These are phyloP conservation scores for Raffaelea arxii DNA, from an alignment of 2,329 filamentous ascomycete genomes.

Conservation along the genomic window DNA sequence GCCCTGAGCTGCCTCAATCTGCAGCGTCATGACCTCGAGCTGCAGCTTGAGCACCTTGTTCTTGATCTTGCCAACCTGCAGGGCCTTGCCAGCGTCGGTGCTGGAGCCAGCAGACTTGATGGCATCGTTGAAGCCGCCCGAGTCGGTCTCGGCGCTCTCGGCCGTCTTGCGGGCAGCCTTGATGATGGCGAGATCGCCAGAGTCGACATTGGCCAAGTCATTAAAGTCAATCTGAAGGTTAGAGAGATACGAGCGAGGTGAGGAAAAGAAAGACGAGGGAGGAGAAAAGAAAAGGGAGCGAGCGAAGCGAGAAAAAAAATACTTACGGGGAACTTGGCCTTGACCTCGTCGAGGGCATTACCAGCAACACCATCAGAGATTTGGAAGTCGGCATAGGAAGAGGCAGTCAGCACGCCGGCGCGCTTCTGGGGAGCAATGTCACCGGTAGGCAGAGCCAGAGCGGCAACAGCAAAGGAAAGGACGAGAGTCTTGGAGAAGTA, in stretches of 20 bases:
- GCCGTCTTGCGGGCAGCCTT: slow-evolving; percentile 37
- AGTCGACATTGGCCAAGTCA: slow-evolving; percentile 35
- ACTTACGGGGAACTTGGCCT: slow-evolving; percentile 42
- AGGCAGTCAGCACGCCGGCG: slow-evolving; percentile 19
- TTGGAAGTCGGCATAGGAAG: slow-evolving; percentile 31
- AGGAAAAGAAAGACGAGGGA: not conserved
- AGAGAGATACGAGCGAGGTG: no score
- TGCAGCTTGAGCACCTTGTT: slow-evolving; percentile 51
- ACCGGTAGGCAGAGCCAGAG: slow-evolving; percentile 20
- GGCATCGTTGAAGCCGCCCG: slow-evolving; percentile 42
- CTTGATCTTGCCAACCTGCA: slow-evolving; percentile 48
- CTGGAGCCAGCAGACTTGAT: slow-evolving; percentile 34
- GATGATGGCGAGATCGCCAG: slow-evolving; percentile 39
- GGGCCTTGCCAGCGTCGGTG: slow-evolving; percentile 28
- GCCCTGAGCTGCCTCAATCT: slow-evolving; percentile 40
- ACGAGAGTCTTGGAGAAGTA: slow-evolving; percentile 26
- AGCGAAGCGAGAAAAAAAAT: not conserved
- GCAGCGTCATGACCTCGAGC: slow-evolving; percentile 38
- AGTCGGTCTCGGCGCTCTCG: slow-evolving; percentile 41
- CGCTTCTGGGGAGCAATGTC: slow-evolving; percentile 16
- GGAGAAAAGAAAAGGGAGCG: not conserved
- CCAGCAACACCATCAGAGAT: slow-evolving; percentile 41
- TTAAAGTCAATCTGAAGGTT: slow-evolving; percentile 27
- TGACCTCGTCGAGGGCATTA: slow-evolving; percentile 42
- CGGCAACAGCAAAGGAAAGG: slow-evolving; percentile 25